Percentiles rank a stretch among this genome's conserved stretches.
These are phyloP conservation scores for Ascodesmis nigricans DNA, from an alignment of 495 filamentous ascomycete genomes.

Conservation along the genomic window DNA sequence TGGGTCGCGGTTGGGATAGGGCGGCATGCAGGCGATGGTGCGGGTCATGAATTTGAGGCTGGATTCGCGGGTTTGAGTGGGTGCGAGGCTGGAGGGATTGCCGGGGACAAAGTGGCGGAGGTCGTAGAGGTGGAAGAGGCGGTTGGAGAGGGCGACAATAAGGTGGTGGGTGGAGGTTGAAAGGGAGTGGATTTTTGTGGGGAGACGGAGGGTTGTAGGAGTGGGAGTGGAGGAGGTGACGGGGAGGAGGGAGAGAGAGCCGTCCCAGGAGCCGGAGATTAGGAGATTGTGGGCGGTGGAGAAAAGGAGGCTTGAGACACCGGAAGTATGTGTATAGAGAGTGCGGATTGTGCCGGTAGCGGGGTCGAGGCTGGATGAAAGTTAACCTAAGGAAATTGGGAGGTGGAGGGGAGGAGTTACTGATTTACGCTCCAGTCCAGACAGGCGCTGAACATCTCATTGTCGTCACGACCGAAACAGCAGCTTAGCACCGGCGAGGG, in stretches of 20 bases:
- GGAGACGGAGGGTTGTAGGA: conserved; percentile 41
- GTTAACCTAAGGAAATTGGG: neutral
- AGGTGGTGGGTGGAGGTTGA: conserved; percentile 61
- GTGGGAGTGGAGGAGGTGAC: conserved; percentile 25
- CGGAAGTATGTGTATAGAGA: conserved; percentile 52
- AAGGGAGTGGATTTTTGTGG: conserved; percentile 68
- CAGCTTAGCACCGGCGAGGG: conserved; percentile 74
- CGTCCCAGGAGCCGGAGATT: conserved; percentile 84
- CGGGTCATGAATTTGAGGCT: conserved; percentile 90
- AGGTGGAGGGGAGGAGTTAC: conserved; percentile 25
- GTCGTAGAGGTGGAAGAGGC: conserved; percentile 80
- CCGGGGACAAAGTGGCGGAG: conserved; percentile 44
- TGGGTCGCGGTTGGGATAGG: too few species aligned
- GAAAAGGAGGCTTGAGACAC: too few species aligned
- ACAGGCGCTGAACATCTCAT: conserved; percentile 63
- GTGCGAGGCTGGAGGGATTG: too few species aligned
- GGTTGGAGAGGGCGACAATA: conserved; percentile 88
- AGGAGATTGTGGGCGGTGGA: too few species aligned
- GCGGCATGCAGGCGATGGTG: conserved; percentile 87
- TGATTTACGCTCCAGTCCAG: conserved; percentile 66
- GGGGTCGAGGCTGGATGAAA: conserved; percentile 40
- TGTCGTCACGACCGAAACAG: conserved; percentile 64
- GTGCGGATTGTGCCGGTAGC: conserved; percentile 45
- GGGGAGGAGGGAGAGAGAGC: conserved; percentile 63
- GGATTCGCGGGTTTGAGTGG: conserved; percentile 78